Evolutionary conservation across 108 stramenopile species (phyloP).

Genomic region (Skeletonema grethae): DNA sequence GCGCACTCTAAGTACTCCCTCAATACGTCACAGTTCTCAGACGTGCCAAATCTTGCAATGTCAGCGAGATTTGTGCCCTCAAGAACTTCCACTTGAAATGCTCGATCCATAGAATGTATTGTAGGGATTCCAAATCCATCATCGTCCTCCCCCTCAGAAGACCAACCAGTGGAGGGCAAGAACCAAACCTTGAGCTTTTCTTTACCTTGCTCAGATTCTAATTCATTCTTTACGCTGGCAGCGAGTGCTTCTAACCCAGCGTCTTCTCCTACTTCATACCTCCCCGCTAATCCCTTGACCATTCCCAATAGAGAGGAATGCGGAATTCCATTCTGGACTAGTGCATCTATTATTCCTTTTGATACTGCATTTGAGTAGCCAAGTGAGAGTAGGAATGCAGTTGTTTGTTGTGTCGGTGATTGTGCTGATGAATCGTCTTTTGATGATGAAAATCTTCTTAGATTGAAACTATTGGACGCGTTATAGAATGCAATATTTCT

Average conservation of each 20-base stretch:
- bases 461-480: background rate
- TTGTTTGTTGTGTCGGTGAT: slow-evolving; percentile 18
- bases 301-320: slow-evolving; percentile 42
- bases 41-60: slow-evolving; percentile 56
- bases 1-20: slow-evolving; percentile 77
- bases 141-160: slow-evolving; percentile 28
- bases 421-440: background rate
- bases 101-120: slow-evolving; percentile 41
- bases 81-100: slow-evolving; percentile 53
- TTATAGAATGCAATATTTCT: background rate
- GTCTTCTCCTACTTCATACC: slow-evolving; percentile 72
- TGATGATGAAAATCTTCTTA: background rate
- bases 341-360: slow-evolving; percentile 44
- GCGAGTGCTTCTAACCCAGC: slow-evolving; percentile 61
- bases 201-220: slow-evolving; percentile 37
- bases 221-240: slow-evolving; percentile 42
- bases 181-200: slow-evolving; percentile 42
- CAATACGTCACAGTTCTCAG: slow-evolving; percentile 47
- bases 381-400: slow-evolving; percentile 24
- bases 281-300: slow-evolving; percentile 50
- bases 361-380: slow-evolving; percentile 33
- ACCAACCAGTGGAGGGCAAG: slow-evolving; percentile 58
- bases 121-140: slow-evolving; percentile 18
- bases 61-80: slow-evolving; percentile 53
- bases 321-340: slow-evolving; percentile 31